Conservation (phyloP, 2,329 filamentous ascomycete genomes). For the Triangularia verruculosa region DNA sequence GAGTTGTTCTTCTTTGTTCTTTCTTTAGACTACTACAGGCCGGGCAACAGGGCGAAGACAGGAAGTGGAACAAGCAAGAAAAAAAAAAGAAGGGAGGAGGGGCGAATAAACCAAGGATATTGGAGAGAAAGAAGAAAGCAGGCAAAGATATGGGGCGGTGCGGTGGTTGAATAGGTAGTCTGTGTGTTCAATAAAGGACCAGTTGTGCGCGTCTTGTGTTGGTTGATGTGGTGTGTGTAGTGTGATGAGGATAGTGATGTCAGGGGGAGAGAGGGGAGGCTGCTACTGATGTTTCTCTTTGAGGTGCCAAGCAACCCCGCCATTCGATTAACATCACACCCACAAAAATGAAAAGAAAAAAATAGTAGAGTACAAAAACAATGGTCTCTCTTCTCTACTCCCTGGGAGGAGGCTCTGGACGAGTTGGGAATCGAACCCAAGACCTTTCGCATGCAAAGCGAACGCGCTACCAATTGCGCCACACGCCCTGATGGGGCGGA, state of each 20-base stretch:
- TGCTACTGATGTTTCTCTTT: no score
- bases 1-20: background rate
- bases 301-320: no score
- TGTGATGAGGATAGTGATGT: background rate
- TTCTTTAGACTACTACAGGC: conserved; percentile 8
- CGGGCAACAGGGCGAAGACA: conserved; percentile 5
- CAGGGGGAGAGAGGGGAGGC: background rate
- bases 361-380: no score
- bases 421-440: background rate
- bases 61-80: background rate
- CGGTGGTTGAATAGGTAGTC: conserved; percentile 1
- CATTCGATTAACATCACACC: no score
- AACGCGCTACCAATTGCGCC: background rate
- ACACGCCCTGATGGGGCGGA: background rate
- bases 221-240: background rate
- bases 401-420: background rate
- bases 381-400: background rate
- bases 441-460: background rate
- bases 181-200: background rate
- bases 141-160: background rate
- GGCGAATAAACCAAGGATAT: background rate
- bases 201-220: background rate
- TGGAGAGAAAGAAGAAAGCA: background rate
- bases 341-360: no score
- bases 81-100: background rate